Evolutionary conservation across 441 rosid species (phyloP).

Genomic region (Corymbia citriodora): DNA sequence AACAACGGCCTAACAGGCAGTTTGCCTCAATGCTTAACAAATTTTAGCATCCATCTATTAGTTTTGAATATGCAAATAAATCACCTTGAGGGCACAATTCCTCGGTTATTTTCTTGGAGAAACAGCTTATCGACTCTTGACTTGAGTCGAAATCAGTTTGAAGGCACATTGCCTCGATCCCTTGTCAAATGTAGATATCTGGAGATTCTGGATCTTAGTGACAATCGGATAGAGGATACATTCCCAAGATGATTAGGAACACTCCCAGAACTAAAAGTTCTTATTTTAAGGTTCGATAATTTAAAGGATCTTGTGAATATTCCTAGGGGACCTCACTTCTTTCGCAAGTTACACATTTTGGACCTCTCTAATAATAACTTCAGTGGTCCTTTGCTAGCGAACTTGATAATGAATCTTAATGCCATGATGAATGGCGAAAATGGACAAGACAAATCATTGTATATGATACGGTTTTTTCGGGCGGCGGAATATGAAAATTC

Average conservation of each 20-base stretch:
- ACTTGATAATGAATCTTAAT: not conserved
- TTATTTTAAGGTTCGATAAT: not conserved
- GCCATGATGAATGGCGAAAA: not conserved
- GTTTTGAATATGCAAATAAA: not conserved
- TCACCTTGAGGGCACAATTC: not conserved
- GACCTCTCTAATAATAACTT: not conserved
- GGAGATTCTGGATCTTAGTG: rapidly evolving
- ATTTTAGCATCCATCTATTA: rapidly evolving
- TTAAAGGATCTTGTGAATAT: not conserved
- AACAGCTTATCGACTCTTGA: not conserved
- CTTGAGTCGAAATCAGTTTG: not conserved
- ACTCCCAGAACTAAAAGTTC: not conserved
- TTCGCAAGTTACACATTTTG: not conserved
- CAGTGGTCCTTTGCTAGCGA: not conserved
- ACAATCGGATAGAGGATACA: not conserved
- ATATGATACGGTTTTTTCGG: rapidly evolving
- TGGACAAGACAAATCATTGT: rapidly evolving
- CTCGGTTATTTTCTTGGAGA: not conserved
- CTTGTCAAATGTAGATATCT: not conserved
- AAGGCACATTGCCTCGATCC: not conserved
- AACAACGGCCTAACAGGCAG: not conserved
- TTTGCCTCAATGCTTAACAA: not conserved
- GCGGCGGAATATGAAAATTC: not conserved
- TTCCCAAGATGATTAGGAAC: not conserved
- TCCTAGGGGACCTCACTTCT: not conserved